These are phyloP conservation scores for Tricholoma sp. DNA, from an alignment of 768 basidiomycete genomes.

Conservation along the genomic window DNA sequence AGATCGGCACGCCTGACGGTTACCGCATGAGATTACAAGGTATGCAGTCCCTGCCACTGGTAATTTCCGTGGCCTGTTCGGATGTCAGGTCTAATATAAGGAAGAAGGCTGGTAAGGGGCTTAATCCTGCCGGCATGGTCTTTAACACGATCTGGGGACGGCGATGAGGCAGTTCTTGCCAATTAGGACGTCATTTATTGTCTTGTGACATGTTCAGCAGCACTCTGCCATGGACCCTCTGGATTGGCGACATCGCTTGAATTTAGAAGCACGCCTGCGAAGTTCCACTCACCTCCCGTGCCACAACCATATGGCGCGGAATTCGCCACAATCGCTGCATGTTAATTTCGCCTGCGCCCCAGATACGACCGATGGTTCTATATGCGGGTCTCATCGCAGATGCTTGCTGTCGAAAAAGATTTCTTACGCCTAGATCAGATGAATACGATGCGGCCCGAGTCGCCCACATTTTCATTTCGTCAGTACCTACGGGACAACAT, in stretches of 20 bases:
- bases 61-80: slow-evolving; percentile 2
- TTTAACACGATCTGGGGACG: slow-evolving; percentile 2
- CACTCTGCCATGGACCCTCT: not conserved
- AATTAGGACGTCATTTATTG: slow-evolving; percentile 12
- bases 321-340: not conserved
- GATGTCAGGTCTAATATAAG: slow-evolving; percentile 12
- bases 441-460: not conserved
- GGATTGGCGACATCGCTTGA: not conserved
- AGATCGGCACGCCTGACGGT: slow-evolving; percentile 9
- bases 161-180: slow-evolving; percentile 5
- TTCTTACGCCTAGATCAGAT: not conserved
- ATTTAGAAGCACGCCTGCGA: not conserved
- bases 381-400: not conserved
- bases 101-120: slow-evolving; percentile 8
- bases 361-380: not conserved
- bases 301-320: not conserved
- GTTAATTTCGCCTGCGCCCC: not conserved
- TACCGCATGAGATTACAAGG: slow-evolving; percentile 11
- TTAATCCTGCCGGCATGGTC: slow-evolving; percentile 12
- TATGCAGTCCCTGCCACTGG: not conserved
- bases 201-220: slow-evolving; percentile 11
- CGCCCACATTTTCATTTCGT: not conserved
- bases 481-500: not conserved
- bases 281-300: not conserved
- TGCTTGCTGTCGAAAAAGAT: not conserved